Evolutionary conservation across 2,329 filamentous ascomycete genomes (phyloP), one percentile per base, ranked within the genome.

Genomic region (Pyricularia grisea): DNA sequence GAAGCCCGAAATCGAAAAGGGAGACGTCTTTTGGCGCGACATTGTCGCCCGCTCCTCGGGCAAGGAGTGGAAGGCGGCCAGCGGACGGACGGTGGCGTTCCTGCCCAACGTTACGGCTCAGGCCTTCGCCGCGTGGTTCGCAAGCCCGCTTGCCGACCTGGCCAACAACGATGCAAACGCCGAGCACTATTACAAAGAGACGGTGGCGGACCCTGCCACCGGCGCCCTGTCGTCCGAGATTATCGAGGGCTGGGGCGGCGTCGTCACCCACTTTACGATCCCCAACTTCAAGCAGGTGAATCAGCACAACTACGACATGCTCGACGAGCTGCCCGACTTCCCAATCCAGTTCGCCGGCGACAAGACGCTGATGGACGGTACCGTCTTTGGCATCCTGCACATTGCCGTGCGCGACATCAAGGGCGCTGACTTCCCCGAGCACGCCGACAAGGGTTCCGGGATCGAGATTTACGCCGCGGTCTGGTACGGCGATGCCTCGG

Each of bases 211-310:
- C 4, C 66, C 67, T 23, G 17, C 70, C 3, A 67, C 67, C 2
- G 72, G 72, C 2, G 58, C 31, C 14, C 69, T 72, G 3, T 64
- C 70, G 1, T 74, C 75, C 27, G 70, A 72, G 42, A 76, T 77
- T 55, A 63, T 67, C 50, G 66, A 67, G 28, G 66, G 66, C 66
- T 67, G 66, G 66, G 66, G 66, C 50, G 75, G 76, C 67, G 74
- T 79, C 64, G 74, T 70, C 3, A 78, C 74, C 69, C 76, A 78
- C 71, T 77, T 79, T 67, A 74, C 74, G 12, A 75, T 79, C 31
- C 77, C 76, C 28, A 76, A 75, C 71, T 73, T 75, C 67, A 70
- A 74, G 25, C 70, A 71, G 1, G 73, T 75, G 0, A 70, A 75
- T 66, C 73, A 72, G 17, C 63, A 68, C 6, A 74, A 73, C 61